phyloP scores from a whole-genome alignment of 768 basidiomycete genomes.

The Boletus insuetus region DNA sequence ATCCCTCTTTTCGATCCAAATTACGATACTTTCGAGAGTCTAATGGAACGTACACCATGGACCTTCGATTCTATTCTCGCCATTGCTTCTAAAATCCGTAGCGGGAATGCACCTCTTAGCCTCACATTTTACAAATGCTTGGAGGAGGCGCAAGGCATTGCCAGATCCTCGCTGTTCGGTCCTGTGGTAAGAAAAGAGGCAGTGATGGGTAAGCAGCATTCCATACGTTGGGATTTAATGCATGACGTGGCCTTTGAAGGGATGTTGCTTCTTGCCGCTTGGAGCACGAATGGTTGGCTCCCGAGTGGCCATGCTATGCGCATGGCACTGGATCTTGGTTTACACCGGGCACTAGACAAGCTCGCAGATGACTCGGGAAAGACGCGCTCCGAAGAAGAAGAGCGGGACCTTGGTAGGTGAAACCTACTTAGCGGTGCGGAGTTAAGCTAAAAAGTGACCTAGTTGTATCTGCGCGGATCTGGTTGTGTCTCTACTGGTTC shows the following conservation, averaged over 20 bases:
- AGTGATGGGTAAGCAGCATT: constrained; percentile 65
- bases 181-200: constrained; percentile 94
- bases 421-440: not conserved
- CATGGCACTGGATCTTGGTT: constrained; percentile 91
- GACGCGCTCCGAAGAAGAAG: constrained; percentile 73
- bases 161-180: constrained; percentile 89
- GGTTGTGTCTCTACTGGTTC: constrained; percentile 95
- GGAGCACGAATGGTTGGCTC: constrained; percentile 94
- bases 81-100: constrained; percentile 88
- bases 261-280: constrained; percentile 88
- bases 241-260: constrained; percentile 41
- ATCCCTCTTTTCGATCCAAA: constrained; percentile 91
- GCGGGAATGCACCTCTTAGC: constrained; percentile 82
- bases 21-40: constrained; percentile 91
- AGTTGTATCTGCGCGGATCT: constrained; percentile 92
- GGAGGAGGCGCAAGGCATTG: constrained; percentile 95
- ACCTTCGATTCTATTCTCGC: constrained; percentile 93
- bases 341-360: constrained; percentile 91
- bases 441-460: constrained; percentile 8
- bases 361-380: constrained; percentile 70
- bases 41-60: constrained; percentile 93
- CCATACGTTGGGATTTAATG: constrained; percentile 1
- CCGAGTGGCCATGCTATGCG: constrained; percentile 95
- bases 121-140: constrained; percentile 87
- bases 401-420: constrained; percentile 74